Evolutionary conservation across 2,329 filamentous ascomycete species (phyloP), one percentile per base, ranked within the genome.

Genomic region (Macrophomina tecta): DNA sequence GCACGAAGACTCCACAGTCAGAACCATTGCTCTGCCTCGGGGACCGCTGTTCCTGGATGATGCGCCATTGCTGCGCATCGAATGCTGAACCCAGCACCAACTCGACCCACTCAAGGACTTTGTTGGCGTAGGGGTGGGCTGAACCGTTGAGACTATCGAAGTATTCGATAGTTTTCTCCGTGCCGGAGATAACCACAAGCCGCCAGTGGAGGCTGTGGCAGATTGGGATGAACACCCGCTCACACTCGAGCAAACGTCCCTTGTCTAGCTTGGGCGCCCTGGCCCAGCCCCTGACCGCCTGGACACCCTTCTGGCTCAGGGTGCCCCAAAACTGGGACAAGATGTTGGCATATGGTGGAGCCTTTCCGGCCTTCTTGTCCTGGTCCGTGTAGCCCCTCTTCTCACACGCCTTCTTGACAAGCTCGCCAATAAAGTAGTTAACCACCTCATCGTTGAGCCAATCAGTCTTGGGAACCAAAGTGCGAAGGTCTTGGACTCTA

Each of bases 401-500:
- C 32, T 82, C 75, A 71, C 91, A 91, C 71, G 89, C 79, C 60
- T 83, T 84, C 16, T 83, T 81, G 56, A 89, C 87, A 14, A 93
- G 79, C 73, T 87, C 85, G 34, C 84, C 78, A 32, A 93, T 82
- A 56, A 87, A 86, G 14, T 86, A 86, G 71, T 92, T 91, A 71
- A 94, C 86, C 61, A 91, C 86, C 71, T 91, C 89, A 75, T 94
- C 91, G 69, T 94, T 93, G 6, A 94, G 83, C 91, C 91, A 94
- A 8, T 80, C 76, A 18, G 81, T 42, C 3, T 48, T 18, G 16
- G 52, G 42, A 16, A 58, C 42, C 1, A 49, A 30, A 9, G 42
- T 58, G 5, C 8, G 6, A n/a, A 56, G 28, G 45, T 60, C 52
- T 3, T 11, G 3, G 23, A 48, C 34, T 1, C 9, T 32, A n/a